phyloP scores from a whole-genome alignment of 805 yeast genomes.

The Saccharomycopsis lassenensis region DNA sequence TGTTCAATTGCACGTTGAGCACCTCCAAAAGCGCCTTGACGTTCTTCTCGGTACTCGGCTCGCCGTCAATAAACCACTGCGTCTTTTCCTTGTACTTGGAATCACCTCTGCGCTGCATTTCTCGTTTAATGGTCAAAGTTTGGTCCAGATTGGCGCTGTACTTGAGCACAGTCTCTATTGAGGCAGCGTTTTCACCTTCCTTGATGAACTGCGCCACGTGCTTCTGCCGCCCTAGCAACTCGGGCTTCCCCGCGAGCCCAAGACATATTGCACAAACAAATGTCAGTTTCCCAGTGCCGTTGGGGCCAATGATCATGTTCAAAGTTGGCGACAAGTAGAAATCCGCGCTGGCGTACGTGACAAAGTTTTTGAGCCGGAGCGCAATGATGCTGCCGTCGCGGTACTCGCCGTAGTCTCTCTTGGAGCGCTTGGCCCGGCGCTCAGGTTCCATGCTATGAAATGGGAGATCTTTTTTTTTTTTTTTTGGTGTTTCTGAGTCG shows the following conservation, averaged over 20 bases:
- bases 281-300: slow-evolving; percentile 93
- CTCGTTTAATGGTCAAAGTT: slow-evolving; percentile 33
- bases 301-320: slow-evolving; percentile 92
- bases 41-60: slow-evolving; percentile 29
- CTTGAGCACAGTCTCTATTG: slow-evolving; percentile 41
- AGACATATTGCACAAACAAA: slow-evolving; percentile 87
- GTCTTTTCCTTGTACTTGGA: slow-evolving; percentile 29
- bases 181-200: slow-evolving; percentile 40
- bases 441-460: too few species aligned
- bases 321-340: slow-evolving; percentile 71
- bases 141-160: slow-evolving; percentile 26
- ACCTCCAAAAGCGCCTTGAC: slow-evolving; percentile 35
- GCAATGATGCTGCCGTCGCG: slow-evolving; percentile 38
- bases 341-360: slow-evolving; percentile 61
- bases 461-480: too few species aligned
- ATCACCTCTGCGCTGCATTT: slow-evolving; percentile 28
- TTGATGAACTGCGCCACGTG: slow-evolving; percentile 60
- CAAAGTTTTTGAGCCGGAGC: slow-evolving; percentile 49
- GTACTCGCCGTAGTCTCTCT: too few species aligned
- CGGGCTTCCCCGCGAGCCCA: slow-evolving; percentile 75
- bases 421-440: too few species aligned
- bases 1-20: slow-evolving; percentile 76
- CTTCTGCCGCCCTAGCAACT: slow-evolving; percentile 57
- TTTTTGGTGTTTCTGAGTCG: too few species aligned
- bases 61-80: slow-evolving; percentile 40